Base-by-base conservation (phyloP, 1,284 basidiomycete species). In the Tetrapyrgos nigripes region DNA sequence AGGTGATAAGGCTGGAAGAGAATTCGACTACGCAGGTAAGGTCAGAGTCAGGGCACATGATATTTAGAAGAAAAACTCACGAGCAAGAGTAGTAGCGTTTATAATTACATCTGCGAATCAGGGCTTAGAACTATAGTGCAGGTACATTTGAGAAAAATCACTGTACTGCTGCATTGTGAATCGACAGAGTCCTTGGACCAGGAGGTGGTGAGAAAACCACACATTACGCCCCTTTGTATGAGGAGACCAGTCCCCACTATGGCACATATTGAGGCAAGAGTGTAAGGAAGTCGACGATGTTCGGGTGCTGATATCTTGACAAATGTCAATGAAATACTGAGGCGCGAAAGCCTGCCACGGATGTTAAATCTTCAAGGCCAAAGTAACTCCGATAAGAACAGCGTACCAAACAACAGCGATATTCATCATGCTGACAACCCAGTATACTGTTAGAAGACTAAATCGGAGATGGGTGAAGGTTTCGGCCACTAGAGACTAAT, bases 351-450 rank as follows among this genome's bases (percentile, higher is more conserved):
- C 57, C 61, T 58, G 28, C 14, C 43, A 33, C 13, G n/a, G n/a
- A n/a, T n/a, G n/a, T n/a, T n/a, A n/a, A n/a, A 33, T 49, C 19
- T 31, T 47, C 21, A 50, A 26, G 37, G 33, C 8, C 49, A 14
- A 35, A 11, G 27, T 44, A 14, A 23, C 8, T n/a, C 14, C 21
- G 33, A 51, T 19, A 47, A 3, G 26, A n/a, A 23, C 23, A 10
- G 23, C 23, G 23, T 48, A 58, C 62, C 62, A 63, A 26, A 63
- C 17, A 26, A 63, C 50, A 14, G 49, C 14, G 11, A 61, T 57
- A 26, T 29, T 52, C 28, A 51, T 58, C 9, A 43, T 13, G 17
- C 24, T 63, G 21, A 53, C 14, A 17, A 54, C 33, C 62, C 62
- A 63, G 23, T 60, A 63, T 3, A 59, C 56, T 8, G 40, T 24